Conservation (phyloP, 208 protist genomes). For the Leishmania braziliensis region DNA sequence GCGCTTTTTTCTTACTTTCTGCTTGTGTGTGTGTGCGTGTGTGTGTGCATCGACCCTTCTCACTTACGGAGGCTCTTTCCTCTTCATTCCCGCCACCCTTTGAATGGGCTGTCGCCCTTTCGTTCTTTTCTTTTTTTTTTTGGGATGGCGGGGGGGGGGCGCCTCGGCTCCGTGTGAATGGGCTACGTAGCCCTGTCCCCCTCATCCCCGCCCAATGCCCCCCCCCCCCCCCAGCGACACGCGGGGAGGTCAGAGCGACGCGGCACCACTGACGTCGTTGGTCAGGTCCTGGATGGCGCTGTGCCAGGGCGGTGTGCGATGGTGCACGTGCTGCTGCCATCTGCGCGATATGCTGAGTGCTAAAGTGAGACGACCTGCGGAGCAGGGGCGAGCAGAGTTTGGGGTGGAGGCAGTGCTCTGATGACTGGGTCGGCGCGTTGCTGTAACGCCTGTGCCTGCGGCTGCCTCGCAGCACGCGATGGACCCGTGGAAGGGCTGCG, state of each 20-base stretch:
- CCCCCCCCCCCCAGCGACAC: not conserved
- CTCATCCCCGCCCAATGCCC: not conserved
- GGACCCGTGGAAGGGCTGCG: too few species aligned
- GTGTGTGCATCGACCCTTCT: not conserved
- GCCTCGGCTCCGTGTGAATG: not conserved
- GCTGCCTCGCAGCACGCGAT: not conserved
- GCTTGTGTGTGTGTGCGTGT: conserved; percentile 1
- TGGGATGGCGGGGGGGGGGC: too few species aligned
- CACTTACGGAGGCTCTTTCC: not conserved
- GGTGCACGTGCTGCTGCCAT: not conserved
- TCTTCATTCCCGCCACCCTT: not conserved
- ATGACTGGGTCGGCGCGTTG: too few species aligned
- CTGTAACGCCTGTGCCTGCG: too few species aligned
- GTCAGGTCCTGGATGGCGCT: not conserved
- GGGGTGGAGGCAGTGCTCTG: not conserved
- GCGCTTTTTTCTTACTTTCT: not conserved
- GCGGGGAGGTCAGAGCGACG: not conserved
- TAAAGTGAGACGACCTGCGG: not conserved
- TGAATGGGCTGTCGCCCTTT: too few species aligned
- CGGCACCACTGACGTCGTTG: not conserved
- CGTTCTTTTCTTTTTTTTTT: too few species aligned
- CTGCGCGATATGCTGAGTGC: not conserved
- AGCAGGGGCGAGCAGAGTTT: not conserved
- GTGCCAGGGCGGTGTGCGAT: not conserved
- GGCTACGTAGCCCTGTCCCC: not conserved